Base-by-base conservation (phyloP, 495 filamentous ascomycete genomes). In the Tetracladium marchalianum region DNA sequence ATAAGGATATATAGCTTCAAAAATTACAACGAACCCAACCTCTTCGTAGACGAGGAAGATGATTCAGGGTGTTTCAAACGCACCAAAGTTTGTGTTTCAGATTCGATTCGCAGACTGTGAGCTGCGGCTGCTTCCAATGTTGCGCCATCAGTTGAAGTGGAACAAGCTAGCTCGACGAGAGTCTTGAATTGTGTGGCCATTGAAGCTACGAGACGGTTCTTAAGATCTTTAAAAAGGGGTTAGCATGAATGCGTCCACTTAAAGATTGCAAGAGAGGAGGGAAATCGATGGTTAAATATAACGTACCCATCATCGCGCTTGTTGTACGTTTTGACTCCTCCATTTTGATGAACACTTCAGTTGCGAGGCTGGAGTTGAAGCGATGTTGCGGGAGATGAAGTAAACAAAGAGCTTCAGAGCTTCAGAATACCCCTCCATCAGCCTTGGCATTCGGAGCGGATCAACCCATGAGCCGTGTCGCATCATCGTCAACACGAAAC, bases 51-150 rank as follows among this genome's bases (percentile, higher is more conserved):
- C 3, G 9, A 16, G 35, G 10, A 9, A 36, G 3, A 7, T 27
- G 3, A 27, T 27, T 7, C 22, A 3, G 22, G 22, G 3, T 27
- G 3, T 2, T 3, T 38, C 8, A 8, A 13, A 38, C 13, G 13
- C 63, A 84, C 81, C 63, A 86, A 60, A 18, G 76, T 75, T 31
- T 75, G 68, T 4, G 72, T 75, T 57, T 84, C 79, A 7, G 81
- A 72, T 36, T 80, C 75, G 24, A 85, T 71, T 44, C 80, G 70
- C 45, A 76, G 77, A 0, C 70, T 67, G 35, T 75, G 72, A 2
- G 76, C 66, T 6, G 82, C 81, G 1, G 75, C 75, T 5, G 63
- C 41, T 51, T 66, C 65, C 41, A 59, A 62, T 38, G 71, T 60
- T 6, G 49, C 58, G 10, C 46, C 50, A 12, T 60, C 22, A 13